Conservation (phyloP, 2,329 filamentous ascomycete genomes). For the Fusarium sp. region DNA sequence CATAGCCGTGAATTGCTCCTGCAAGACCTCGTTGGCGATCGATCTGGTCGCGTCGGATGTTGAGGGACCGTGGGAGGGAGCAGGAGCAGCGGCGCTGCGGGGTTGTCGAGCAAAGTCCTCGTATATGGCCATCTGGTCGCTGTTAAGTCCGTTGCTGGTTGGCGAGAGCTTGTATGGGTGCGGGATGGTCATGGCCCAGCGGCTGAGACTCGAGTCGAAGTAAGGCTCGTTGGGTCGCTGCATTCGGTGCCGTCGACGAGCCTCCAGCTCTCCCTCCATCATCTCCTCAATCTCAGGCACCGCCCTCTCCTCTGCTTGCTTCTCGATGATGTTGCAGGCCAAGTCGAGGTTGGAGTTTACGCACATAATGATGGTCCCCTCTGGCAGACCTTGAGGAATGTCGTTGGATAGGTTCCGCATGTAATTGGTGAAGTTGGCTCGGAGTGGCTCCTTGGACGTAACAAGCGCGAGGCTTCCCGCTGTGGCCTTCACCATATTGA, state of each 20-base stretch:
- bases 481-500: slow-evolving; percentile 94
- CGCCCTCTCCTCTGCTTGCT: slow-evolving; percentile 93
- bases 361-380: slow-evolving; percentile 97
- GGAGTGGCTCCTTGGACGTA: slow-evolving; percentile 96
- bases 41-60: slow-evolving; percentile 71
- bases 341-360: slow-evolving; percentile 97
- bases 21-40: slow-evolving; percentile 72
- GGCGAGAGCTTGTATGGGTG: slow-evolving; percentile 91
- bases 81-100: slow-evolving; percentile 68
- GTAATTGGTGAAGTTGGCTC: slow-evolving; percentile 97
- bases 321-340: slow-evolving; percentile 93
- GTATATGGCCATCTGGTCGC: slow-evolving; percentile 94
- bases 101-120: slow-evolving; percentile 94
- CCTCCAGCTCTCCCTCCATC: slow-evolving; percentile 83
- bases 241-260: slow-evolving; percentile 79
- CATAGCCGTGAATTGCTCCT: slow-evolving; percentile 71
- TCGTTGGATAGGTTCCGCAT: slow-evolving; percentile 78
- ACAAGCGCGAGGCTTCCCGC: slow-evolving; percentile 94
- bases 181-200: slow-evolving; percentile 94
- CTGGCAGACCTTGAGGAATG: slow-evolving; percentile 85
- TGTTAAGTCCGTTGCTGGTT: slow-evolving; percentile 77
- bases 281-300: slow-evolving; percentile 95
- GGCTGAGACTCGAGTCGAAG: slow-evolving; percentile 82
- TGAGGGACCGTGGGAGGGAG: slow-evolving; percentile 68
- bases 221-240: slow-evolving; percentile 86